Evolutionary conservation across 345 rosid species (phyloP).

Genomic region (Laguncularia racemosa): DNA sequence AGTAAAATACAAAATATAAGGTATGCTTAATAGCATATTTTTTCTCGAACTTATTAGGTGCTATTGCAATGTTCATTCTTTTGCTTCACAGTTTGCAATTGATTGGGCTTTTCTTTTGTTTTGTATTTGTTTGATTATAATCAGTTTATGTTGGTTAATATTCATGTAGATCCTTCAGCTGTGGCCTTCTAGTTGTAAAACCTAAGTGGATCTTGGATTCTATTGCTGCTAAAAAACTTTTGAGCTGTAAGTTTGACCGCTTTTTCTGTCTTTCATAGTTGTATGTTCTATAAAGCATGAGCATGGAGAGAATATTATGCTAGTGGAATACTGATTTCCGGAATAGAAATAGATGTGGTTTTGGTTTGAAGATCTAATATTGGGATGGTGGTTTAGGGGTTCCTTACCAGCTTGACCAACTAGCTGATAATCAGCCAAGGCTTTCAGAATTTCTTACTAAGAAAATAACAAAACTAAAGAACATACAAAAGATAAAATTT

Average conservation of each 20-base stretch:
- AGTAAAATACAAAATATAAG: slow-evolving; percentile 82
- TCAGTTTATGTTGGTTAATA: slow-evolving; percentile 5
- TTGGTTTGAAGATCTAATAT: neutral
- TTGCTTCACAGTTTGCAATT: neutral
- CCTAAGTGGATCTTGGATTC: slow-evolving; percentile 85
- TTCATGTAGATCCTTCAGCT: slow-evolving; percentile 68
- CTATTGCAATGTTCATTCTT: too few relatives aligned
- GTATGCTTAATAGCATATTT: slow-evolving; percentile 23
- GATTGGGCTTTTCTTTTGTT: neutral
- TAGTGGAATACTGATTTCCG: neutral
- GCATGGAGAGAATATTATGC: neutral
- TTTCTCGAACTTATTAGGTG: too few relatives aligned
- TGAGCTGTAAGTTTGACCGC: slow-evolving; percentile 60
- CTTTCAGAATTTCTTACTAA: slow-evolving; percentile 65
- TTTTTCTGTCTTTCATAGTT: neutral
- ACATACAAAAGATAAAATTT: too few relatives aligned
- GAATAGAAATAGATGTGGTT: neutral
- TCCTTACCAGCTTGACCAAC: slow-evolving; percentile 88
- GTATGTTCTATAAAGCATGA: neutral
- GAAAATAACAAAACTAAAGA: too few relatives aligned
- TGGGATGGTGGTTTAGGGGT: slow-evolving; percentile 43
- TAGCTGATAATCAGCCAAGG: slow-evolving; percentile 74
- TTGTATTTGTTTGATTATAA: neutral
- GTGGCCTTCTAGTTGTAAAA: slow-evolving; percentile 91
- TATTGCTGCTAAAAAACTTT: slow-evolving; percentile 59